Evolutionary conservation across 257 asterid species (phyloP), one percentile per base, ranked within the genome.

Genomic region (Penstemon davidsonii): DNA sequence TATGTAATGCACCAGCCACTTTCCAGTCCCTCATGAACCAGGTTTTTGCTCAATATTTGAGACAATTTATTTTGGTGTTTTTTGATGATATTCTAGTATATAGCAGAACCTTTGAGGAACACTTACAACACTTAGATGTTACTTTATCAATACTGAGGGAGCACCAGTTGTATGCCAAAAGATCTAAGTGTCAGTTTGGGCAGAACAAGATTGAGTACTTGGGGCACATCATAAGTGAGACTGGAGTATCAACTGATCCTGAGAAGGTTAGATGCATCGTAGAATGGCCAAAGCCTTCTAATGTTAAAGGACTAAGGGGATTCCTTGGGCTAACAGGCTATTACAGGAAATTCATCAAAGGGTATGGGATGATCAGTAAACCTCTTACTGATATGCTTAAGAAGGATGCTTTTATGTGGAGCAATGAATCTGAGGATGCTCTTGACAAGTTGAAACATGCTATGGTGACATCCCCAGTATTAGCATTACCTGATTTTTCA

Each of bases 51-150:
- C 58, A 25, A 0, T 66, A 6, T 44, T 9, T 76, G 3, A 4
- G 58, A 2, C 66, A 71, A 42, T 71, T 66, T 76, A 36, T 69
- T 0, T 10, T 76, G 0, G 81, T 76, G 0, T 66, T 76, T 40
- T 76, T 76, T 66, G 74, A 76, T 49, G 67, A 76, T 7, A 66
- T 54, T 1, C 3, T 49, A 0, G 15, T 49, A 3, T 49, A 49
- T 10, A 49, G 54, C 8, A 49, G 8, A 7, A 41, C 9, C 0
- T n/a, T 12, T 12, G 37, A 60, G 2, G 13, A 7, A 40, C 65
- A 60, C 5, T 4, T 10, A 3, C 7, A 64, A 1, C 45, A 64
- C 3, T 7, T 49, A 10, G 12, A n/a, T 0, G 0, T 6, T 2
- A 37, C 38, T 0, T 5, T 49, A 4, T 3, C 1, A 10, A 3